These are phyloP conservation scores for Citrullus colocynthis DNA, from an alignment of 306 rosid genomes.

Conservation along the genomic window DNA sequence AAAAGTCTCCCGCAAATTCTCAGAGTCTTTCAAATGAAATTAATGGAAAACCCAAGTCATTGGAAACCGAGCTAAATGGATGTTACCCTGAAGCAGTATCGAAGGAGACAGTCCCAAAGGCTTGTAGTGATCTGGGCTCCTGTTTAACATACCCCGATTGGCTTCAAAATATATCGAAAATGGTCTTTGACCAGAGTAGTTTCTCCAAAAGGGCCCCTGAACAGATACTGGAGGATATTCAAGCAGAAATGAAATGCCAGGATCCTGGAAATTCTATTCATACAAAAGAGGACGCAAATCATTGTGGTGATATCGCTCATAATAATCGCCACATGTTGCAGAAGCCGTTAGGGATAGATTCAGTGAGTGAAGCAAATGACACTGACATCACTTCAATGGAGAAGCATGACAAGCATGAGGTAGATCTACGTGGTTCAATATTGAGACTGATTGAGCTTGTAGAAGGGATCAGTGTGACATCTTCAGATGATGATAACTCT, in stretches of 20 bases:
- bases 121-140: not conserved
- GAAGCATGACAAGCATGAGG: slow-evolving; percentile 7
- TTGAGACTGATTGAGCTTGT: slow-evolving; percentile 69
- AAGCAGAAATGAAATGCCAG: slow-evolving; percentile 8
- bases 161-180: slow-evolving; percentile 4
- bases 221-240: slow-evolving; percentile 10
- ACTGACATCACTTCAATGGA: not conserved
- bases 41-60: slow-evolving; percentile 23
- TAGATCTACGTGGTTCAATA: slow-evolving; percentile 35
- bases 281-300: slow-evolving; percentile 16
- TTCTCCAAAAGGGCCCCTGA: not conserved
- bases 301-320: slow-evolving; percentile 11
- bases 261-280: slow-evolving; percentile 11
- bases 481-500: slow-evolving; percentile 27
- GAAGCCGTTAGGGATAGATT: not conserved
- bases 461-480: slow-evolving; percentile 54
- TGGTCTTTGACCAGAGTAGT: slow-evolving; percentile 1
- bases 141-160: slow-evolving; percentile 11
- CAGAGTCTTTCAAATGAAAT: not conserved
- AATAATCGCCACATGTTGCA: not conserved
- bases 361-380: not conserved
- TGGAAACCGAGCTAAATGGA: slow-evolving; percentile 20
- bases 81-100: slow-evolving; percentile 13
- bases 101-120: not conserved
- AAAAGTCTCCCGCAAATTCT: slow-evolving; percentile 22